Evolutionary conservation across 306 rosid genomes (phyloP).

Genomic region (Mimosa pudica): DNA sequence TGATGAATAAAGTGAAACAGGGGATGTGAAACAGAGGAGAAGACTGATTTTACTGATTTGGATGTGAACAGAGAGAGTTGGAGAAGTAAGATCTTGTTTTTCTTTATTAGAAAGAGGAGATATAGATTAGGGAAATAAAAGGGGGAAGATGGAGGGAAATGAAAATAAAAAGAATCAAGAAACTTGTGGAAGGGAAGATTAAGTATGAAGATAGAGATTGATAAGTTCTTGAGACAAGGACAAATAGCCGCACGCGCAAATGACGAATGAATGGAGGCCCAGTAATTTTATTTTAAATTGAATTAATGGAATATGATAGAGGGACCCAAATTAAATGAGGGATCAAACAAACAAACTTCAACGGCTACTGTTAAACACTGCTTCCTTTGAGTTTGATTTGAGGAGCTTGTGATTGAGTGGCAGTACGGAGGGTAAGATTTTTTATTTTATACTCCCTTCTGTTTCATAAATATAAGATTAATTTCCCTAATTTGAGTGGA

Average conservation of each 20-base stretch:
- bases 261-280: neutral
- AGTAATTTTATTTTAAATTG: neutral
- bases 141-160: neutral
- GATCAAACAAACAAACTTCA: neutral
- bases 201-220: conserved; percentile 3
- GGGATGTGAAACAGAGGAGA: conserved; percentile 13
- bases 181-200: conserved; percentile 1
- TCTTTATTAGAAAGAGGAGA: neutral
- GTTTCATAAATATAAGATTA: no score
- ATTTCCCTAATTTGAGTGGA: no score
- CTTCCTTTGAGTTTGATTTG: neutral
- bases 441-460: neutral
- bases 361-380: neutral
- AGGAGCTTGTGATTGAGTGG: neutral
- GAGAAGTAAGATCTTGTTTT: neutral
- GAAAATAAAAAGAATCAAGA: conserved; percentile 20
- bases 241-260: neutral
- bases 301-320: no score
- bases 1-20: neutral
- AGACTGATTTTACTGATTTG: no score
- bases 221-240: neutral
- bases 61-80: neutral
- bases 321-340: neutral
- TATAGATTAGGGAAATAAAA: neutral
- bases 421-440: neutral